Base-by-base conservation (phyloP, 116 monocot species). In the Trichopus zeylanicus region DNA sequence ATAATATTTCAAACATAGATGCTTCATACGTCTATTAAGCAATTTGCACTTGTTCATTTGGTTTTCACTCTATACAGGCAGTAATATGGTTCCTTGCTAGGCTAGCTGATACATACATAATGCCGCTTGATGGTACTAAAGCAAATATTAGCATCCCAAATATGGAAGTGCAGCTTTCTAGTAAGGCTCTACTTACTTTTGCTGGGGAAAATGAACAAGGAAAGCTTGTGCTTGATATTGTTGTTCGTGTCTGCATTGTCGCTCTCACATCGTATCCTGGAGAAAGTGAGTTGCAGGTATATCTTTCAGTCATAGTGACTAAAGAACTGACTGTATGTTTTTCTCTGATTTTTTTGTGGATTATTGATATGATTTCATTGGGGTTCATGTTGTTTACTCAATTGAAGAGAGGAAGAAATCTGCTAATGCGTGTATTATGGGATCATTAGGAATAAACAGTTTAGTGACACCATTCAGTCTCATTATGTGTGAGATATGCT, bases 41-140 rank as follows among this genome's bases (percentile, higher is more conserved):
- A n/a, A n/a, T n/a, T n/a, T 37, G 5, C 37, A 37, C 5, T 37
- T 37, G 21, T 39, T 42, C 25, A 25, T 54, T 54, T 48, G 19
- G 31, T 48, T 63, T 63, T 73, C n/a, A 33, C 34, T 53, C 46
- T 52, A 13, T 60, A 61, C 78, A 95, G 95, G 89, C 86, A 46
- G 49, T 95, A 18, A 57, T 98, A 64, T 98, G 98, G 98, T 98
- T 98, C 74, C 75, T 98, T 69, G 84, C 91, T 42, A 84, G 98
- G 80, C 91, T 87, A 87, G 74, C 75, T 55, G 81, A 81, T 62
- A 98, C 98, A 51, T 98, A 91, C 62, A 61, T 98, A 60, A 81
- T 98, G 81, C 82, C 84, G 31, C 51, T 69, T 67, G 77, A 84
- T 64, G 28, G 53, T 15, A 38, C 39, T 29, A 75, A 73, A 73